Conservation (phyloP, 257 asterid genomes). For the Ligustrum vulgare region DNA sequence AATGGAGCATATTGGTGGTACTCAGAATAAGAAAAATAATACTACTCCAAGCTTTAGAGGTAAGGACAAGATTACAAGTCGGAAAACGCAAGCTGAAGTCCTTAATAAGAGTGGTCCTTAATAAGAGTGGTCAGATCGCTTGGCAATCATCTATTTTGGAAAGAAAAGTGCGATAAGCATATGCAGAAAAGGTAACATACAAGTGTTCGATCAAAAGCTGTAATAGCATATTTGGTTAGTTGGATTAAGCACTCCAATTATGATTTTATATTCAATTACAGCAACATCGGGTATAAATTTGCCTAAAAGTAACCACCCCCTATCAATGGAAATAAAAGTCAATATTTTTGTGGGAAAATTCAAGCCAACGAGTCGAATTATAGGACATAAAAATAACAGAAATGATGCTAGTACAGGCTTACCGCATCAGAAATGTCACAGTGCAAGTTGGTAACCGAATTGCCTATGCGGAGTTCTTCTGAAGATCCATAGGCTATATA, state of each 20-base stretch:
- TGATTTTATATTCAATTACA: no score
- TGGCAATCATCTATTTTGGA: no score
- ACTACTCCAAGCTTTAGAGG: neutral
- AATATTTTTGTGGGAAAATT: neutral
- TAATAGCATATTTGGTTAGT: neutral
- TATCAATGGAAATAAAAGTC: neutral
- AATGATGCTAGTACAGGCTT: conserved; percentile 26
- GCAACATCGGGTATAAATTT: neutral
- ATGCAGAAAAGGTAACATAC: neutral
- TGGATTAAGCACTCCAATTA: neutral
- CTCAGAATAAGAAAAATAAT: neutral
- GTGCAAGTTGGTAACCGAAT: conserved; percentile 78
- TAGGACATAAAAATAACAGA: conserved; percentile 3
- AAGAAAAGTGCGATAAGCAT: neutral
- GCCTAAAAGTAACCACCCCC: neutral
- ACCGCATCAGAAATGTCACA: conserved; percentile 91
- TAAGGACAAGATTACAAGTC: neutral
- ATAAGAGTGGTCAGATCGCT: neutral
- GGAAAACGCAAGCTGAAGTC: neutral
- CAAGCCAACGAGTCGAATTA: neutral
- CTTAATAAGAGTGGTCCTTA: neutral
- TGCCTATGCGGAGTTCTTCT: conserved; percentile 80
- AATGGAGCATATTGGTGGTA: neutral
- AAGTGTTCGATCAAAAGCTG: neutral
- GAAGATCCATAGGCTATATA: conserved; percentile 78